Base-by-base conservation (phyloP, 306 rosid genomes). In the Sphenostylis stenocarpa region DNA sequence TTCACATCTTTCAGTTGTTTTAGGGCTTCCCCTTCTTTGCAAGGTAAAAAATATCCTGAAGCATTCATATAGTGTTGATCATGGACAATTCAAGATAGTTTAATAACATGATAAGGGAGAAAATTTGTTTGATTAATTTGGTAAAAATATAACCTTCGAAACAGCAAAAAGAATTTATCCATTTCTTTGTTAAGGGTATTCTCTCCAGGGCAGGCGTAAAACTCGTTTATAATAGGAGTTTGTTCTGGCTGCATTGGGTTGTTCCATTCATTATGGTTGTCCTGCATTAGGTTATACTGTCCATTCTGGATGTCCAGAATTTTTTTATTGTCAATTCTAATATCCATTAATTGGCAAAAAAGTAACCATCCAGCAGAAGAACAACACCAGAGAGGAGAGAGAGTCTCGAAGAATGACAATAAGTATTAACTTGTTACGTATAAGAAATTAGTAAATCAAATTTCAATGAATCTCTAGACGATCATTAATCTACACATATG, bases 401-500 rank as follows among this genome's bases (percentile, higher is more conserved):
- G 45, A 41, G 16, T 41, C 15, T 41, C 12, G 5, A 41, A 41
- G 47, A 14, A 45, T 13, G 45, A 48, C 33, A 7, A 57, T 23
- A 53, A 70, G 48, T 20, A 38, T 28, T 44, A 36, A 61, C 72
- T 61, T 15, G 19, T 44, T 34, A 47, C 43, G 51, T 52, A 43
- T 15, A 64, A 36, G 49, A 57, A 57, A 19, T 44, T 24, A 31
- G 12, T 57, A 23, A 67, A 23, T 44, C 49, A 57, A 33, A 78
- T 55, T 80, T 55, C n/a, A 55, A 21, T 23, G 55, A 53, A 56
- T 73, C 52, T 62, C 43, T 43, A 6, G 36, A 51, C 15, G 15
- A 38, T 62, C 36, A 41, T 41, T 80, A 67, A 28, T 67, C 36
- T 74, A 26, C 48, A 74, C 62, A 55, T 73, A 51, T 58, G 41